Base-by-base conservation (phyloP, 169 alveolate species). In the Plasmodium billcollinsi region DNA sequence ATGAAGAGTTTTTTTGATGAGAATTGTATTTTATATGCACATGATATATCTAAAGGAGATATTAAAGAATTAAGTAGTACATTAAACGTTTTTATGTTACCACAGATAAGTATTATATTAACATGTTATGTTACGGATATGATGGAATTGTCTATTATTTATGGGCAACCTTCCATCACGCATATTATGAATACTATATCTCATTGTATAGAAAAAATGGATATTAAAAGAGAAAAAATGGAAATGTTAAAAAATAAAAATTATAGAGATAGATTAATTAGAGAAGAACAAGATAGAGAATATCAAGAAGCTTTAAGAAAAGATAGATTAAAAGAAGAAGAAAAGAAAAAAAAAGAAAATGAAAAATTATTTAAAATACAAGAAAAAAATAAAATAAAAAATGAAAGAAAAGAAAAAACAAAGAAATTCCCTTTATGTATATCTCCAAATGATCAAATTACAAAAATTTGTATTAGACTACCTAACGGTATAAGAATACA, bases 201-300 rank as follows among this genome's bases (percentile, higher is more conserved):
- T 1, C 71, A 63, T 18, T 54, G 76, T 49, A 76, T 76, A 50
- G 89, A 76, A 54, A 24, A 49, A 33, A 66, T 66, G 56, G 33
- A 65, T 12, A 11, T 20, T 1, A 66, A 76, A 69, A 76, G 66
- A 69, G 62, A 50, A 12, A 76, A 65, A 33, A 0, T 15, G 9
- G 15, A 50, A 26, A 76, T 8, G 7, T n/a, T 26, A 15, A 50
- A 26, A 24, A 14, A 49, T 63, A 65, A 15, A 49, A 50, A 15
- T 33, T 76, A 76, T 50, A 65, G 39, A 0, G 76, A 76, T 24
- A 49, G 89, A 76, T 9, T 65, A 20, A 49, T 76, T 15, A 50
- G 89, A 50, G 89, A 76, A 54, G 76, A 76, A 26, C 89, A 76
- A 56, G 89, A 76, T 39, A 54, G 89, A 18, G 89, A 76, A 50